Conservation (phyloP, 169 alveolate genomes). For the Besnoitia besnoiti region DNA sequence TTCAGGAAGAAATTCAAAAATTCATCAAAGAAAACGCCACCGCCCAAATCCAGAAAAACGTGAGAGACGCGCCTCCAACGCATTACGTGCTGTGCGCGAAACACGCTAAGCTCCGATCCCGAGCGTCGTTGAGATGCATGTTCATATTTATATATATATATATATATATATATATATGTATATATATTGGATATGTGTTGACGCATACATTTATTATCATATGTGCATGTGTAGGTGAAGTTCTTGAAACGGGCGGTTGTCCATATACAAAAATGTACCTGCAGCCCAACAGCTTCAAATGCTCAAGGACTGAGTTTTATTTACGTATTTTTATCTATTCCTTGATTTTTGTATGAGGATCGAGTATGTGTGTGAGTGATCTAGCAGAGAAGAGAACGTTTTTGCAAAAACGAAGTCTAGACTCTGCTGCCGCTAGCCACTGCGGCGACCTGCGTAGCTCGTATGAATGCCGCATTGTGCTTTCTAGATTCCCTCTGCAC, state of each 20-base stretch:
- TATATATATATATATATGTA: no score
- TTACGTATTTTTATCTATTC: neutral
- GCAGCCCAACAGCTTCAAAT: neutral
- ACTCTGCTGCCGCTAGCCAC: no score
- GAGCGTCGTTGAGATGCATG: neutral
- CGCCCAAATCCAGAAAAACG: conserved; percentile 54
- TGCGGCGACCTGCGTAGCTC: no score
- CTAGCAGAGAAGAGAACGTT: no score
- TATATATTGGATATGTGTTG: neutral
- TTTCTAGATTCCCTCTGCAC: no score
- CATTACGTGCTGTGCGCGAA: neutral
- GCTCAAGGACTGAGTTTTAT: neutral
- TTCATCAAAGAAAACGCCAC: conserved; percentile 65
- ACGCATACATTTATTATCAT: neutral
- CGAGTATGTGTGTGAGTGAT: no score
- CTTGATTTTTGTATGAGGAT: no score
- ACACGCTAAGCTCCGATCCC: neutral
- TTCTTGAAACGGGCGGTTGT: neutral
- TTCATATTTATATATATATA: no score
- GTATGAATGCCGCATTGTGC: no score
- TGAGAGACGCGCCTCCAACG: conserved; percentile 2
- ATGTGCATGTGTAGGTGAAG: neutral
- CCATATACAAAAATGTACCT: neutral
- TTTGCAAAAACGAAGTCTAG: no score
- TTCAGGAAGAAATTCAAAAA: conserved; percentile 59